These are phyloP conservation scores for Filosporella fistucella DNA, from an alignment of 495 filamentous ascomycete genomes.

Conservation along the genomic window DNA sequence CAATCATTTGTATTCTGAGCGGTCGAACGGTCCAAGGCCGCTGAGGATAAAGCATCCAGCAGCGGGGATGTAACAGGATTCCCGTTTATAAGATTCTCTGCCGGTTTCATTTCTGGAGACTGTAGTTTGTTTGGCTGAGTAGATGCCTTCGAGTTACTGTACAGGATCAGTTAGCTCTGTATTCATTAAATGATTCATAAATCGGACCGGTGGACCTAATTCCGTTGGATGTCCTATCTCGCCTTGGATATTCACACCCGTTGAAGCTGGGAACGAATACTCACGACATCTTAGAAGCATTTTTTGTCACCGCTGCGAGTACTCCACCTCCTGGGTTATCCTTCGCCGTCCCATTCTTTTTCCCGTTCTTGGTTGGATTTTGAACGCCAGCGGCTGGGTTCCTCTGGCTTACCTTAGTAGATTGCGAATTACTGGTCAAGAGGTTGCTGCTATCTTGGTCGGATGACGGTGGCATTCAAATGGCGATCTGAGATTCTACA, in stretches of 20 bases:
- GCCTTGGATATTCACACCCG: neutral
- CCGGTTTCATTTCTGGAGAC: conserved; percentile 21
- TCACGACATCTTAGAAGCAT: conserved; percentile 22
- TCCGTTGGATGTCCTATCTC: too few species aligned
- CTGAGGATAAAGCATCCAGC: conserved; percentile 24
- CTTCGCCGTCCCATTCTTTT: conserved; percentile 26
- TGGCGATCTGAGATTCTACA: neutral
- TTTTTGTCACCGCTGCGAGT: conserved; percentile 23
- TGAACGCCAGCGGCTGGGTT: conserved; percentile 22
- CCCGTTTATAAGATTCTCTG: conserved; percentile 11
- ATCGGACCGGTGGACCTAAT: too few species aligned
- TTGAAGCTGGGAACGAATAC: neutral
- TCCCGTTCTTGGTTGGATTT: conserved; percentile 18
- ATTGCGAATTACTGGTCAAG: conserved; percentile 3
- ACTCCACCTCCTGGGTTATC: conserved; percentile 18
- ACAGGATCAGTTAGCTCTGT: conserved; percentile 1
- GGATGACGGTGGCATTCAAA: conserved; percentile 28
- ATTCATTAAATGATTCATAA: too few species aligned
- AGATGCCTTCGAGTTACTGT: conserved; percentile 13
- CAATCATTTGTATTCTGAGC: conserved; percentile 44
- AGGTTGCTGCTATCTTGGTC: conserved; percentile 22
- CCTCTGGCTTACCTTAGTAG: conserved; percentile 29
- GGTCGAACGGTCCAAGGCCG: conserved; percentile 10
- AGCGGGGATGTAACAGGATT: conserved; percentile 21
- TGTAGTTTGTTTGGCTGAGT: conserved; percentile 9